phyloP scores from a whole-genome alignment of 805 yeast genomes.

The Candida sonorensis region DNA sequence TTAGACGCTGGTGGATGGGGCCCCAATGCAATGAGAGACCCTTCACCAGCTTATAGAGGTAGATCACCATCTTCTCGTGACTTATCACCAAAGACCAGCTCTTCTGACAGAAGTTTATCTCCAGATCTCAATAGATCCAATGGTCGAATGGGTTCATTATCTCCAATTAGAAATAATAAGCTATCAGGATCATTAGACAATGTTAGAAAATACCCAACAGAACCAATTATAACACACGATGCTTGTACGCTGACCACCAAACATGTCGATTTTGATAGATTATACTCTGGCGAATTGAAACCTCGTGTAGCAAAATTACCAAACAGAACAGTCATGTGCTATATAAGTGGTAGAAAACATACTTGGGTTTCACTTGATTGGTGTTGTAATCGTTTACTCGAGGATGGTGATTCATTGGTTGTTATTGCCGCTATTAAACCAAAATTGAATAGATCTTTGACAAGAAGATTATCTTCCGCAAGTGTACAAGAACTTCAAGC shows the following conservation, averaged over 20 bases:
- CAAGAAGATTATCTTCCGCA: constrained; percentile 16
- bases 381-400: constrained; percentile 46
- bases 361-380: constrained; percentile 83
- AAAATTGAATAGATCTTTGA: constrained; percentile 15
- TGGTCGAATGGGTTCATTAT: constrained; percentile 15
- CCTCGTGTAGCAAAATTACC: constrained; percentile 33
- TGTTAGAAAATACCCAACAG: constrained; percentile 24
- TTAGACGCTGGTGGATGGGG: constrained; percentile 20
- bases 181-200: constrained; percentile 3
- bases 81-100: constrained; percentile 10
- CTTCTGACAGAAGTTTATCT: constrained; percentile 17
- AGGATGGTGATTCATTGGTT: constrained; percentile 61
- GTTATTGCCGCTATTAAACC: constrained; percentile 48
- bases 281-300: constrained; percentile 34
- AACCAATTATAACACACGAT: constrained; percentile 33
- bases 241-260: constrained; percentile 38
- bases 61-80: constrained; percentile 16
- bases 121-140: constrained; percentile 12
- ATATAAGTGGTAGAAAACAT: constrained; percentile 64
- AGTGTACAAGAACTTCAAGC: constrained; percentile 3
- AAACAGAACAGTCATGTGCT: constrained; percentile 51
- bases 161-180: constrained; percentile 12
- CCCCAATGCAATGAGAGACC: constrained; percentile 13
- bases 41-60: constrained; percentile 17
- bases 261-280: constrained; percentile 40